A percentile compares a stretch with the other conserved stretches of the same genome.
These are phyloP conservation scores for Chlorella sp. DNA, from an alignment of 139 green algal genomes.

Conservation along the genomic window DNA sequence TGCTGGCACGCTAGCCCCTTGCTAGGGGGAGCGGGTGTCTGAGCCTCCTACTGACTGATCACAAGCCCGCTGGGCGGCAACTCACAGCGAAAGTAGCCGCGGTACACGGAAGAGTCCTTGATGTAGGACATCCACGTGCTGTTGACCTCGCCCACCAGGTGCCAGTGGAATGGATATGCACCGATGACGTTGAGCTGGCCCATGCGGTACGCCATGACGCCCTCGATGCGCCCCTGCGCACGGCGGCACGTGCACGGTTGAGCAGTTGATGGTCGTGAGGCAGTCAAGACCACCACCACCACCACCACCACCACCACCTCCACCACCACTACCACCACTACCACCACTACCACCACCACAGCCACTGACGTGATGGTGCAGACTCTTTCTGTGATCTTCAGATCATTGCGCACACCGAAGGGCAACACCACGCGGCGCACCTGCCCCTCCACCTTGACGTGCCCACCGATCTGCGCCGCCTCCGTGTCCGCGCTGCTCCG, in stretches of 20 bases:
- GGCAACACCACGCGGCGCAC: too few relatives aligned
- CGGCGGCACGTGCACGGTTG: too few relatives aligned
- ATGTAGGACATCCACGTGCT: slow-evolving; percentile 20
- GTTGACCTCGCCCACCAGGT: slow-evolving; percentile 18
- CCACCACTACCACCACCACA: too few relatives aligned
- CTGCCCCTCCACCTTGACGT: slow-evolving; percentile 30
- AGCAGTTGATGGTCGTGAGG: too few relatives aligned
- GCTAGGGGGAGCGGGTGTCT: not conserved
- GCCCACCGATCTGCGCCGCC: not conserved
- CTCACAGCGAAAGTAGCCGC: slow-evolving; percentile 28
- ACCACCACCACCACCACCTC: too few relatives aligned
- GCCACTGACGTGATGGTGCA: too few relatives aligned
- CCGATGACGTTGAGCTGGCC: slow-evolving; percentile 48
- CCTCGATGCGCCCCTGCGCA: slow-evolving; percentile 31
- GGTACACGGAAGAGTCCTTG: slow-evolving; percentile 40
- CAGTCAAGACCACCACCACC: too few relatives aligned
- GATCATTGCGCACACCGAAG: too few relatives aligned
- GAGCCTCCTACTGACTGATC: too few relatives aligned
- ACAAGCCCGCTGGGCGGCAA: too few relatives aligned
- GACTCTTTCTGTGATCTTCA: too few relatives aligned
- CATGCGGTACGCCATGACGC: slow-evolving; percentile 38
- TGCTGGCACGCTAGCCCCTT: not conserved
- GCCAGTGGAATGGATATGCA: slow-evolving; percentile 57
- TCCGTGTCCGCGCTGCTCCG: not conserved
- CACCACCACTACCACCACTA: too few relatives aligned